Evolutionary conservation across 768 basidiomycete species (phyloP), one percentile per base, ranked within the genome.

Genomic region (Hericium rajendrae): DNA sequence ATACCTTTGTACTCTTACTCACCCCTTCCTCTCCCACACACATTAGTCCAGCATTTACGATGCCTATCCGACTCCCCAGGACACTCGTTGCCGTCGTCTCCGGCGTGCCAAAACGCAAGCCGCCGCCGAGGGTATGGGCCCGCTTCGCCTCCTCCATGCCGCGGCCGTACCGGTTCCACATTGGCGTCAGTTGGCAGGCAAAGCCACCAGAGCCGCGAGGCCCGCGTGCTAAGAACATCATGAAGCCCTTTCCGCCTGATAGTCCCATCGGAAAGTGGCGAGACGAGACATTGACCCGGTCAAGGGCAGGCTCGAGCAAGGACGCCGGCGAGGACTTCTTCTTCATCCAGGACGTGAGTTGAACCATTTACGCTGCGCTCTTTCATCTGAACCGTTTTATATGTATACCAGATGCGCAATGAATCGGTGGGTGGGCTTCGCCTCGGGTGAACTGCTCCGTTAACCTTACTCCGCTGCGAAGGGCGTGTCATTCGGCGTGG

Each of bases 401-500:
- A 59, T 37, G 32, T 49, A 51, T 20, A 51, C 11, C 43, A 91
- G 89, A 90, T 91, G 89, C 80, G 81, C 49, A 83, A 82, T 66
- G 73, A 76, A 56, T 91, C 89, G 76, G 89, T 91, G 76, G 73
- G 85, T 79, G 64, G 63, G 69, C 59, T 55, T 51, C 26, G 6
- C 8, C 32, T 32, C 32, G 32, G 32, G 4, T 6, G 32, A 32
- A 6, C 32, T 8, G 32, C 32, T 32, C 32, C 32, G 32, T 32
- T 32, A 32, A 32, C 24, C 24, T 38, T 38, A 39, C 20, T 22
- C 61, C 53, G 59, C 56, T 56, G 49, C 53, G 55, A 55, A 91
- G 88, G 88, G 88, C 22, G 68, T 90, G 28, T 80, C 87, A 2
- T 76, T 97, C 54, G 92, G 91, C 39, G 81, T 97, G 4, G 90